Evolutionary conservation across 805 yeast species (phyloP).

Genomic region (Candida sakaeoensis): DNA sequence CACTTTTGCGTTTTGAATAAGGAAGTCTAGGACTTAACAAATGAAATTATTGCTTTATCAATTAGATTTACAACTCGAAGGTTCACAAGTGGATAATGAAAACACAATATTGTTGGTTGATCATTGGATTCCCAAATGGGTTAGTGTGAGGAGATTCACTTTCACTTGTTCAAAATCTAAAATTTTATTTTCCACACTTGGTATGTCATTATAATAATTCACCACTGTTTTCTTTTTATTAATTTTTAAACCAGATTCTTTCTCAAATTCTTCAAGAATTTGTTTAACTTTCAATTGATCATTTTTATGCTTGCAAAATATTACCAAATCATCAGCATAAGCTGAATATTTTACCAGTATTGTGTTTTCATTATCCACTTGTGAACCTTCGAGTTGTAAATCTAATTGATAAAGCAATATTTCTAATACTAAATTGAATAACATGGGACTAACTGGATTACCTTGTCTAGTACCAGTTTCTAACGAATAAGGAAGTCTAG

Average conservation of each 20-base stretch:
- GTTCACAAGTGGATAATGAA: background rate
- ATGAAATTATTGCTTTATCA: constrained; percentile 1
- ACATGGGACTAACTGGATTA: constrained; percentile 3
- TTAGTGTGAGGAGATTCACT: background rate
- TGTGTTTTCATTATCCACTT: background rate
- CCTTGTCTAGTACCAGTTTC: constrained; percentile 4
- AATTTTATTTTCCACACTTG: background rate
- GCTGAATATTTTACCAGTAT: background rate
- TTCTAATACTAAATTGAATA: constrained; percentile 3
- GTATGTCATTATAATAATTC: background rate
- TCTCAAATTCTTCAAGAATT: background rate
- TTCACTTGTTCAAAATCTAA: background rate
- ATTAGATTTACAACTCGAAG: constrained; percentile 1
- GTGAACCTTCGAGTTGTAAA: background rate
- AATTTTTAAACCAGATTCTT: constrained; percentile 1
- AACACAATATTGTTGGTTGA: background rate
- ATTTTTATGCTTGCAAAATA: background rate
- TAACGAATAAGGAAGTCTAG: background rate
- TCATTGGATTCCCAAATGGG: background rate
- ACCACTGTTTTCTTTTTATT: background rate
- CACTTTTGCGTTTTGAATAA: too few relatives aligned
- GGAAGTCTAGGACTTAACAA: too few relatives aligned
- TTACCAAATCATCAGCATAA: constrained; percentile 4
- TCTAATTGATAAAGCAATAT: background rate
- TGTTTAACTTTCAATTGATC: background rate